Evolutionary conservation across 1,139 yeast genomes (phyloP).

Genomic region (Lodderomyces beijingensis): DNA sequence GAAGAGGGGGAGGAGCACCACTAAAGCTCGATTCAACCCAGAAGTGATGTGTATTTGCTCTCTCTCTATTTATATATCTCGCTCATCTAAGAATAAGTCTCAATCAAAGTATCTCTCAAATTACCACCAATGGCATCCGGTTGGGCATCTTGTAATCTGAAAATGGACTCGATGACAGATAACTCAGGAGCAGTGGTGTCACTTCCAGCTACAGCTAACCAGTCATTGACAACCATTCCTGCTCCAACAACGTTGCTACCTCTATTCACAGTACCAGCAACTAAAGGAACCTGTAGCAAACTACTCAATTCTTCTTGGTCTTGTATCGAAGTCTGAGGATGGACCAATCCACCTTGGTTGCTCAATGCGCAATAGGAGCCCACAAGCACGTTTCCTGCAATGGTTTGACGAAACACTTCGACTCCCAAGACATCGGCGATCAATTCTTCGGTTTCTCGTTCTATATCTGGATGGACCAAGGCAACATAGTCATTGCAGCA

Average conservation of each 20-base stretch:
- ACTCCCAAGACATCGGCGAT: slow-evolving; percentile 99
- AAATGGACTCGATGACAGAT: slow-evolving; percentile 93
- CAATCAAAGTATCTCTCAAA: slow-evolving; percentile 87
- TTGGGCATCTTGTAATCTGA: slow-evolving; percentile 84
- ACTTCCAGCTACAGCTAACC: slow-evolving; percentile 94
- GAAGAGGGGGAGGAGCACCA: no score
- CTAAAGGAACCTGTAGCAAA: slow-evolving; percentile 92
- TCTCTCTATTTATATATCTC: no score
- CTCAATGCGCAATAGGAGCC: slow-evolving; percentile 94
- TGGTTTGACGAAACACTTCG: slow-evolving; percentile 98
- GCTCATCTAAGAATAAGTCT: slow-evolving; percentile 68
- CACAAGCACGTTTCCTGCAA: slow-evolving; percentile 95
- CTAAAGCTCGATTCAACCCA: no score
- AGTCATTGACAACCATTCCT: slow-evolving; percentile 97
- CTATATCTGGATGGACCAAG: slow-evolving; percentile 97
- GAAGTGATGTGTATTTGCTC: no score
- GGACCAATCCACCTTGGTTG: slow-evolving; percentile 97
- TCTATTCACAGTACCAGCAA: slow-evolving; percentile 97
- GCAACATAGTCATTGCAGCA: slow-evolving; percentile 99
- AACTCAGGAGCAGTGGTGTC: slow-evolving; percentile 99
- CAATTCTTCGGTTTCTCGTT: slow-evolving; percentile 97
- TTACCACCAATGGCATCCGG: slow-evolving; percentile 80
- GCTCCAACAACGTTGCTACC: slow-evolving; percentile 98
- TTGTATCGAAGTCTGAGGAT: slow-evolving; percentile 94
- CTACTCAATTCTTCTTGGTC: slow-evolving; percentile 98